Base-by-base conservation (phyloP, 768 basidiomycete genomes). In the Mycena capillaripes region DNA sequence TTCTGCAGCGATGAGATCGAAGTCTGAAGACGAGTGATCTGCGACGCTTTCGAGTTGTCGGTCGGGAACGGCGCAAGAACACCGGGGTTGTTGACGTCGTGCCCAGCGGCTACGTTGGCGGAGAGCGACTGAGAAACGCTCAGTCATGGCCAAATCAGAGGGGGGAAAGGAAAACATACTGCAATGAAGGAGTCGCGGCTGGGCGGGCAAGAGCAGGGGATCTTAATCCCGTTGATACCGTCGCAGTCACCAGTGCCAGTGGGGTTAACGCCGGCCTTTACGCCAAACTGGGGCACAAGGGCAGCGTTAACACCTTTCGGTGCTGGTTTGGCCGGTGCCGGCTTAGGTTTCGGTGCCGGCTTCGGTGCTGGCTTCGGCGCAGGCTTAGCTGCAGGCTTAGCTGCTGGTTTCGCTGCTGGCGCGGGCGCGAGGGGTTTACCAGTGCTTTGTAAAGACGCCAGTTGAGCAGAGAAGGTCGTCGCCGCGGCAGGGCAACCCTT, bases 1-100 rank as follows among this genome's bases (percentile, higher is more conserved):
- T 94, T 95, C 82, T 95, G 94, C 27, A 94, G 82, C 11, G 93
- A 91, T 38, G 92, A 87, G 14, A 90, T 78, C 7, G 89, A 86
- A 32, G 92, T 86, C 56, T 89, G 82, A 67, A 94, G 83, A 36
- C 93, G 89, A 0, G 90, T 84, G 58, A 87, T 79, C 77, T 89
- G 84, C 55, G 89, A 89, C 9, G 79, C 80, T 66, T 83, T 85
- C 8, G 88, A 89, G 73, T 85, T 82, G 75, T 90, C 91, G 2
- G 87, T 87, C 2, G 92, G 93, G 86, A 92, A 95, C 16, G 87
- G 84, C 2, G 93, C 81, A 21, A 79, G 66, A 61, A 94, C 84
- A 1, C 82, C 78, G 12, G 93, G 90, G 79, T 94, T 93, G 81
- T 91, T 27, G 21, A 61, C 12, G 21, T 61, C 59, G 21, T 61